phyloP scores from a whole-genome alignment of 768 basidiomycete species.

The Phylloporus arenicola region DNA sequence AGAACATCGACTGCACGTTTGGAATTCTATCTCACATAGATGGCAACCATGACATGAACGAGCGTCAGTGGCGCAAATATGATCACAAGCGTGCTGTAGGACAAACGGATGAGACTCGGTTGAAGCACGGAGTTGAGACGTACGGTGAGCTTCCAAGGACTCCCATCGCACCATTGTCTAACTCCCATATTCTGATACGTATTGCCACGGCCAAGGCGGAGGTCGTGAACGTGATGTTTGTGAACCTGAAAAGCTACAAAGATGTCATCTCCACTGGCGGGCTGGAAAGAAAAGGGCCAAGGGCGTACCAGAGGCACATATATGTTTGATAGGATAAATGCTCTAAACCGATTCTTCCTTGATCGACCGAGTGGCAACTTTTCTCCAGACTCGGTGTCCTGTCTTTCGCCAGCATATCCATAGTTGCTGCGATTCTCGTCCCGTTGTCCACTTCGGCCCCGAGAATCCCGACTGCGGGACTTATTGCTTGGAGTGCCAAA shows the following conservation, averaged over 20 bases:
- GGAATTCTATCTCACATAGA: slow-evolving; percentile 57
- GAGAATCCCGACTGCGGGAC: slow-evolving; percentile 65
- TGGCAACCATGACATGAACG: slow-evolving; percentile 77
- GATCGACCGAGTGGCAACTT: slow-evolving; percentile 26
- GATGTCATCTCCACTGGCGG: slow-evolving; percentile 7
- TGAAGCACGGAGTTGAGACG: slow-evolving; percentile 22
- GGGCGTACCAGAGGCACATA: slow-evolving; percentile 72
- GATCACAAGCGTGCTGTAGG: slow-evolving; percentile 66
- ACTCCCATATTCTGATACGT: slow-evolving; percentile 60
- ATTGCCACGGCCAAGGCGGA: slow-evolving; percentile 77
- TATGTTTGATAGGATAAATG: slow-evolving; percentile 66
- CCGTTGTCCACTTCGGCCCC: slow-evolving; percentile 10
- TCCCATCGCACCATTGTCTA: slow-evolving; percentile 48
- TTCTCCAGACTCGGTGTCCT: slow-evolving; percentile 27
- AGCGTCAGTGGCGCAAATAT: slow-evolving; percentile 82
- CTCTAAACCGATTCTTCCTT: slow-evolving; percentile 47
- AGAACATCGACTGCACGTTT: slow-evolving; percentile 11
- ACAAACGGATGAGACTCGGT: neutral
- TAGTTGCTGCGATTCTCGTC: slow-evolving; percentile 13
- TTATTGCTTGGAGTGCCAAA: slow-evolving; percentile 51
- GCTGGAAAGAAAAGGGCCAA: neutral
- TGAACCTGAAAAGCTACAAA: slow-evolving; percentile 70
- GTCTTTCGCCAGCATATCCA: slow-evolving; percentile 9
- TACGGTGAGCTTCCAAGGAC: slow-evolving; percentile 80
- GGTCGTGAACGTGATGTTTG: slow-evolving; percentile 79